Evolutionary conservation across 2,329 filamentous ascomycete genomes (phyloP), one percentile per base, ranked within the genome.

Genomic region (Penicillium brasilianum): DNA sequence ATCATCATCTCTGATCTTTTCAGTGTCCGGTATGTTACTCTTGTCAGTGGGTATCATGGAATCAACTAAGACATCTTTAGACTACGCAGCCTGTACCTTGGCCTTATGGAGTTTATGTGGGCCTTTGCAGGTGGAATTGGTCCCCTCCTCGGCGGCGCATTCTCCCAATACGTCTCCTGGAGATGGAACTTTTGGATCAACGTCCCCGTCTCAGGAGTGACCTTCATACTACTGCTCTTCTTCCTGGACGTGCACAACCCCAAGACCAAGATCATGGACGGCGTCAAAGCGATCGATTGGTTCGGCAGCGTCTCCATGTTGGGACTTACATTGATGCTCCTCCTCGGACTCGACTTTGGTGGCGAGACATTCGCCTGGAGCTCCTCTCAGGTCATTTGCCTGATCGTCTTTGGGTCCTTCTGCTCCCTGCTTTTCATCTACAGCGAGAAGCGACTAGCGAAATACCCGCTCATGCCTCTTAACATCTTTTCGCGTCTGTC

Each of bases 381-480:
- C 60, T 84, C 82, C 1, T 74, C 82, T 0, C 85, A 83, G 56
- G 82, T 87, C 11, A 84, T 87, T 46, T 83, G 82, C 43, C 71
- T 87, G 6, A 79, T 87, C 11, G 76, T 86, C 0, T 80, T 85
- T 49, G 84, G 84, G 0, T 68, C 72, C 8, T 54, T 81, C 3
- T 81, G 83, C 76, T 77, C 80, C 4, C 72, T 79, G 34, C 71
- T 81, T 0, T 86, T 92, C 69, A 71, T 90, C 44, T 75, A 87
- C 63, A 85, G 85, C 66, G 90, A 93, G 74, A 85, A 83, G 73
- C 83, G 83, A 56, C 69, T 91, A 9, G 89, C 89, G 3, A 80
- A 81, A 57, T 85, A 88, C 67, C 90, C 90, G 0, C 77, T 93
- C n/a, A 88, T 92, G 66, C 90, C 89, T 0, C 76, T 90, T 58